phyloP scores from a whole-genome alignment of 805 yeast genomes.

The Kuraishia ogatae region DNA sequence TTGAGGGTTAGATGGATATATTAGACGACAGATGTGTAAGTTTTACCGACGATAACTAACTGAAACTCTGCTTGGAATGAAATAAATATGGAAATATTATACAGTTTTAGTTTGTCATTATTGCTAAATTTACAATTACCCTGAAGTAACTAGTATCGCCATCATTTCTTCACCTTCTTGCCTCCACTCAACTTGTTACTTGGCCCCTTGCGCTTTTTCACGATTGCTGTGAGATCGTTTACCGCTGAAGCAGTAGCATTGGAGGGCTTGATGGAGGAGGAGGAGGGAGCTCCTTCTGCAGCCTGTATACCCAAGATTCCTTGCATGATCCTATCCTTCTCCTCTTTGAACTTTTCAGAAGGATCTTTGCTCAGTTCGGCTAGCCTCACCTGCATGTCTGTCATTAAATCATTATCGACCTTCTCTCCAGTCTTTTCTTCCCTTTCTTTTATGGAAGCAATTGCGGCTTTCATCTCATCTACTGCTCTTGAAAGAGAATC shows the following conservation, averaged over 20 bases:
- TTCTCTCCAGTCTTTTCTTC: slow-evolving; percentile 28
- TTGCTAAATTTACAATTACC: neutral
- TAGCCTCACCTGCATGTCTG: slow-evolving; percentile 47
- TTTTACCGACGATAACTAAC: too few species aligned
- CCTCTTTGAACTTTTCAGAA: slow-evolving; percentile 35
- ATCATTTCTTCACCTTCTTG: slow-evolving; percentile 1
- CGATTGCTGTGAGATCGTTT: slow-evolving; percentile 56
- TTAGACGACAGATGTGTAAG: neutral
- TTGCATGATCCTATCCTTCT: slow-evolving; percentile 43
- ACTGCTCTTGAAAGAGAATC: slow-evolving; percentile 40
- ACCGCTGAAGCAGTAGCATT: slow-evolving; percentile 23
- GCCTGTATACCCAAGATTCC: slow-evolving; percentile 45
- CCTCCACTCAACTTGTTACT: slow-evolving; percentile 1
- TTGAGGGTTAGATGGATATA: slow-evolving; percentile 1
- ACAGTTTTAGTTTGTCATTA: neutral
- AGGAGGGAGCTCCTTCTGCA: slow-evolving; percentile 14
- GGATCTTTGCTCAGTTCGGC: slow-evolving; percentile 48
- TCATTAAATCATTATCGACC: slow-evolving; percentile 35
- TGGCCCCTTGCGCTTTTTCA: slow-evolving; percentile 36
- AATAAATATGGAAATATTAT: neutral
- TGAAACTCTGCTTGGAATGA: too few species aligned
- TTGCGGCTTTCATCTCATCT: slow-evolving; percentile 27
- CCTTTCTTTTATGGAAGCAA: slow-evolving; percentile 35
- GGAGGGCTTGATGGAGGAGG: slow-evolving; percentile 7
- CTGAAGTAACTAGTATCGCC: neutral